A percentile compares a stretch with the other conserved stretches of the same genome.
Evolutionary conservation across 352 stramenopile species (phyloP).

Genomic region (Globisporangium lucens): DNA sequence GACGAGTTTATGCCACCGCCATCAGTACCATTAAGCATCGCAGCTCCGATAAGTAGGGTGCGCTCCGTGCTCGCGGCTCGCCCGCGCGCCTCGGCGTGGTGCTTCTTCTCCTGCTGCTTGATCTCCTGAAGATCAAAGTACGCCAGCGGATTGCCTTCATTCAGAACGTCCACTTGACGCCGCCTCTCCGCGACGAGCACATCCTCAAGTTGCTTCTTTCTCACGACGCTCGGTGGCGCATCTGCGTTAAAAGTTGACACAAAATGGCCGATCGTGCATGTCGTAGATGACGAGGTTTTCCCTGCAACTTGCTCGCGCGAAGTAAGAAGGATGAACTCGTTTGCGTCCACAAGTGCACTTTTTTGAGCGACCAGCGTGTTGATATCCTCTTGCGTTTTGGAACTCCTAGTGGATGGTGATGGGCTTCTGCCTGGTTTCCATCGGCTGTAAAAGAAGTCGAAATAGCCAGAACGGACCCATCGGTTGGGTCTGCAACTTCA

Average conservation of each 20-base stretch:
- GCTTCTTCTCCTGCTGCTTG: slow-evolving; percentile 27
- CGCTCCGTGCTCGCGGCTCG: slow-evolving; percentile 23
- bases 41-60: slow-evolving; percentile 17
- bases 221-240: slow-evolving; percentile 32
- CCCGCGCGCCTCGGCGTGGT: slow-evolving; percentile 19
- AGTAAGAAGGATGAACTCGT: slow-evolving; percentile 53
- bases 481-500: neutral
- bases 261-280: slow-evolving; percentile 41
- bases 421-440: neutral
- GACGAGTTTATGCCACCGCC: neutral
- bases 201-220: slow-evolving; percentile 27
- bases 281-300: slow-evolving; percentile 9
- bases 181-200: slow-evolving; percentile 34
- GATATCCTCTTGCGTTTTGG: neutral
- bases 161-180: slow-evolving; percentile 33
- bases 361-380: neutral
- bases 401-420: neutral
- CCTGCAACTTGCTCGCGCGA: slow-evolving; percentile 17
- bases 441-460: neutral
- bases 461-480: neutral
- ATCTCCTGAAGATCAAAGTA: slow-evolving; percentile 49
- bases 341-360: slow-evolving; percentile 37
- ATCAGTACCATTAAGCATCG: neutral
- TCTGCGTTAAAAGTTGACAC: slow-evolving; percentile 53
- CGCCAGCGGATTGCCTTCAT: slow-evolving; percentile 60